These are phyloP conservation scores for Leavenworthia alabamica DNA, from an alignment of 345 rosid species.

Conservation along the genomic window DNA sequence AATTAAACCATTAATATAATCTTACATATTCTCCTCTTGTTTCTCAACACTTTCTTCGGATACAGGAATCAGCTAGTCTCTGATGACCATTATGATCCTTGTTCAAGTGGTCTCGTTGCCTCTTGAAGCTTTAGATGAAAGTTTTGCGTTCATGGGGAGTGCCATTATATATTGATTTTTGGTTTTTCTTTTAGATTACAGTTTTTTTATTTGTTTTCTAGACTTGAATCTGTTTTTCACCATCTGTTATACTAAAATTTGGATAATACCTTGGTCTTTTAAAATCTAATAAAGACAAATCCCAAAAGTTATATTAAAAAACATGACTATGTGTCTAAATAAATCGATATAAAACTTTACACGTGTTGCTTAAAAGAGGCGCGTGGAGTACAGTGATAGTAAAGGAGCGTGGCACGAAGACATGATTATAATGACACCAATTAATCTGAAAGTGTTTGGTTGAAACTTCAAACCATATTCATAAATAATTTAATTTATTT, in stretches of 20 bases:
- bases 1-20: no score
- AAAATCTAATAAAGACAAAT: no score
- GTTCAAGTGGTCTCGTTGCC: conserved; percentile 57
- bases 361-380: no score
- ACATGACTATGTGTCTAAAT: no score
- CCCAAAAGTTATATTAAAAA: no score
- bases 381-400: background rate
- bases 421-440: background rate
- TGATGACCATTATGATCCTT: conserved; percentile 43
- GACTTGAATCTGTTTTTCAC: background rate
- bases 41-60: conserved; percentile 61
- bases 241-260: no score
- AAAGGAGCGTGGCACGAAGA: background rate
- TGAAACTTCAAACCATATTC: conserved; percentile 22
- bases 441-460: conserved; percentile 20
- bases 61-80: conserved; percentile 59
- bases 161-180: conserved; percentile 18
- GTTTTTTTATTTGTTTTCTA: background rate
- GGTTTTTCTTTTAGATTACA: background rate
- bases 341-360: no score
- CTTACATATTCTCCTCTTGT: conserved; percentile 49
- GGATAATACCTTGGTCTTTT: no score
- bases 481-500: background rate
- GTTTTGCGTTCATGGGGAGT: no score
- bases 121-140: no score